Conservation (phyloP, 345 rosid species). For the Combretum micranthum region DNA sequence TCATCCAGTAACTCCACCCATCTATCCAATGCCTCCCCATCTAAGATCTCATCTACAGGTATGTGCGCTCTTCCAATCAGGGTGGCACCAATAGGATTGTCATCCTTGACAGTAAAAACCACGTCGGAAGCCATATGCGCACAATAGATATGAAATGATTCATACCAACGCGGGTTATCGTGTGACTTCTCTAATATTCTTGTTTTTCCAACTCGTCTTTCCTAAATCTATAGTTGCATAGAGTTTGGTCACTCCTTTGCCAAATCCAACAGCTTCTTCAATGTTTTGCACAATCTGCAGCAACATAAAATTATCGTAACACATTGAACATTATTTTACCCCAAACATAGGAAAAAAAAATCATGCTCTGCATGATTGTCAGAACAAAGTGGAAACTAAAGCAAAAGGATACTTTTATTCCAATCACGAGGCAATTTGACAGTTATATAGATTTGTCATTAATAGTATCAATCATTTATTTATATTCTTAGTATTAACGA, state of each 20-base stretch:
- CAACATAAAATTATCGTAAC: neutral
- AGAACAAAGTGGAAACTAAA: too few relatives aligned
- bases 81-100: conserved; percentile 82
- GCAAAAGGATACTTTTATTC: too few relatives aligned
- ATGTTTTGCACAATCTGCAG: conserved; percentile 67
- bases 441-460: too few relatives aligned
- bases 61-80: conserved; percentile 83
- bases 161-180: conserved; percentile 67
- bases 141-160: conserved; percentile 90
- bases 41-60: conserved; percentile 62
- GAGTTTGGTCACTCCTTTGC: conserved; percentile 65
- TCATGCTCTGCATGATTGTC: too few relatives aligned
- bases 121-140: conserved; percentile 80
- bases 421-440: too few relatives aligned
- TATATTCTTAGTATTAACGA: too few relatives aligned
- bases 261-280: conserved; percentile 73
- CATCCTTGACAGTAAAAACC: conserved; percentile 84
- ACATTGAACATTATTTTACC: too few relatives aligned
- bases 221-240: conserved; percentile 87
- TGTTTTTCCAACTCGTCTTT: conserved; percentile 94
- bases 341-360: too few relatives aligned
- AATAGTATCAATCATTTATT: too few relatives aligned
- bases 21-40: conserved; percentile 81
- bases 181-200: conserved; percentile 53
- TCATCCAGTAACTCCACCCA: conserved; percentile 78